Base-by-base conservation (phyloP, 139 green algal species). In the Prasinococcaceae sp. region DNA sequence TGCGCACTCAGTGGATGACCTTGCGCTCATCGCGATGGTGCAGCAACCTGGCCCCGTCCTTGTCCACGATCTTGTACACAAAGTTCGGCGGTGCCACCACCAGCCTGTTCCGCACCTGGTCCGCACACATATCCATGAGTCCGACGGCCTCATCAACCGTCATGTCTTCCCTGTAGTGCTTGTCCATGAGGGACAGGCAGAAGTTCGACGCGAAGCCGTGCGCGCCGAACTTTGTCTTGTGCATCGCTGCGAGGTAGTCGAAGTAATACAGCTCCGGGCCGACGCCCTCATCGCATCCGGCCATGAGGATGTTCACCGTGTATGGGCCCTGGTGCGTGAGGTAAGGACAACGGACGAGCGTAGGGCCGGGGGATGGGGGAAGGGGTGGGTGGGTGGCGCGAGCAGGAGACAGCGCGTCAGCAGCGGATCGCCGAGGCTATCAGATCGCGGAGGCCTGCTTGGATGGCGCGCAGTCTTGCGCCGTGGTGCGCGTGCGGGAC, bases 181-280 rank as follows among this genome's bases (percentile, higher is more conserved):
- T 88, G 66, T 99, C 92, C 51, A 95, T 86, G 58, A 98, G 60
- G 12, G 84, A 92, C 45, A 95, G 66, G 16, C 83, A 76, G 74
- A 99, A 98, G 47, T 66, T 19, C 41, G 53, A 36, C 50, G 45
- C 67, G 47, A 16, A 24, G 25, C 14, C 14, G 35, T 42, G 14
- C 14, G 35, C 16, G 35, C 35, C 14, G 14, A 16, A 14, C 16
- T 14, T 14, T 70, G 94, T 79, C 62, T 90, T 89, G 75, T 93
- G 88, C 52, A 94, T 67, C 2, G 92, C 97, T 14, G 85, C 90
- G 23, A 99, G 74, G 73, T 99, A 97, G 74, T 99, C 92, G 44
- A 94, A 65, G 83, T 85, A 97, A 68, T 94, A 99, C 36, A 99
- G 66, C 0, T 78, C 73, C 0, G 92, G 63, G 0, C 88, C 88